These are phyloP conservation scores for Trichoderma sp. DNA, from an alignment of 2,329 filamentous ascomycete genomes.

Conservation along the genomic window DNA sequence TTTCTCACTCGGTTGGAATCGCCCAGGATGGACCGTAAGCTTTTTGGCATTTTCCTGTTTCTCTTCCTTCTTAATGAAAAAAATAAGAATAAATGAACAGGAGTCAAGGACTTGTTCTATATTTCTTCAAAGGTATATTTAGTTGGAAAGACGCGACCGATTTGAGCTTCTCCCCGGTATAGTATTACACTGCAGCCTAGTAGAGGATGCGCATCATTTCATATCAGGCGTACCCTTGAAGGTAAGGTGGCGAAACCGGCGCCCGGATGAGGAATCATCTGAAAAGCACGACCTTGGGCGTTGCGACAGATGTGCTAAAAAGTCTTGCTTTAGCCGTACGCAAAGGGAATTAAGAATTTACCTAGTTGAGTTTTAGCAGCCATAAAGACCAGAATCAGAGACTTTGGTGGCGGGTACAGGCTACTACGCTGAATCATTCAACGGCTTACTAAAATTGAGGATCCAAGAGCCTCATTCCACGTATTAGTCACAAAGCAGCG, in stretches of 20 bases:
- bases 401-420: not conserved
- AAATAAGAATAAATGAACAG: too few relatives aligned
- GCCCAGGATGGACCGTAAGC: conserved; percentile 46
- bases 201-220: not conserved
- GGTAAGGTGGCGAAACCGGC: not conserved
- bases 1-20: conserved; percentile 44
- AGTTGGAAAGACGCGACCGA: conserved; percentile 13
- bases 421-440: not conserved
- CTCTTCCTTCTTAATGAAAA: not conserved
- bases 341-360: not conserved
- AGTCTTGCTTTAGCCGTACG: not conserved
- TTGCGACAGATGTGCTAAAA: not conserved
- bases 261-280: conserved; percentile 18
- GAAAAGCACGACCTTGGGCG: not conserved
- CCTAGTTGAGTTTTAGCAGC: not conserved
- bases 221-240: not conserved
- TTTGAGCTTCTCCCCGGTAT: not conserved
- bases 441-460: conserved; percentile 16
- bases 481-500: conserved; percentile 4
- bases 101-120: too few relatives aligned
- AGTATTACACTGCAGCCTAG: not conserved
- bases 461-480: not conserved
- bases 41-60: conserved; percentile 37
- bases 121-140: not conserved
- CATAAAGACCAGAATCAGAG: not conserved